Evolutionary conservation across 345 rosid genomes (phyloP).

Genomic region (Euclidium syriacum): DNA sequence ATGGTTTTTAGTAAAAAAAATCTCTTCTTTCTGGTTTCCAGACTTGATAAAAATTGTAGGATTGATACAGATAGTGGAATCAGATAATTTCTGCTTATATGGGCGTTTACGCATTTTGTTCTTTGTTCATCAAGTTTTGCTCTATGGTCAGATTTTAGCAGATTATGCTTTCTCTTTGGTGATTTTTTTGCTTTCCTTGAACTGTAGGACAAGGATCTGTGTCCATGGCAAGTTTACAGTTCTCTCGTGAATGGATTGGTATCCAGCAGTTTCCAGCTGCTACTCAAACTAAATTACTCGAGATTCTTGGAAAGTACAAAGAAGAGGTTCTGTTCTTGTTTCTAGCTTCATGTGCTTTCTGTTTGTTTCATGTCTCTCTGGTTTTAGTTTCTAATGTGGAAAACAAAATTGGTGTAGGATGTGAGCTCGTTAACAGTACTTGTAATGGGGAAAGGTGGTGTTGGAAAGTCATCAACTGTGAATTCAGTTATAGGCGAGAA

Average conservation of each 20-base stretch:
- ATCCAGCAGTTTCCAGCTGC: slow-evolving; percentile 79
- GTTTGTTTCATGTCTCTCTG: background rate
- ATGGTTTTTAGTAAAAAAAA: background rate
- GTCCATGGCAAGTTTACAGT: slow-evolving; percentile 39
- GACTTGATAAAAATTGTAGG: background rate
- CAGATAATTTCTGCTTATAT: background rate
- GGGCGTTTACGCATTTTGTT: background rate
- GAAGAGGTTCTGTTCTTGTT: slow-evolving; percentile 48
- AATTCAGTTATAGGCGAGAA: slow-evolving; percentile 76
- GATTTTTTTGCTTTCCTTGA: background rate
- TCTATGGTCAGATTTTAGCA: background rate
- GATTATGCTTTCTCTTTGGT: background rate
- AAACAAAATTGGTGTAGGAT: slow-evolving; percentile 34
- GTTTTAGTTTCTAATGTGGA: slow-evolving; percentile 1
- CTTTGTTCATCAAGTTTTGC: background rate
- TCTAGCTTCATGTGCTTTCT: background rate
- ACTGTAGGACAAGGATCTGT: slow-evolving; percentile 5
- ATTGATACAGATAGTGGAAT: slow-evolving; percentile 8
- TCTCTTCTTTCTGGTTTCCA: background rate
- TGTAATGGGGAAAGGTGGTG: slow-evolving; percentile 92
- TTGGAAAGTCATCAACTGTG: slow-evolving; percentile 83
- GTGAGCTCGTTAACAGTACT: slow-evolving; percentile 63
- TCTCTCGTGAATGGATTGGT: slow-evolving; percentile 71
- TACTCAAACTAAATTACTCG: slow-evolving; percentile 65
- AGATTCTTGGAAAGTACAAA: slow-evolving; percentile 63